Percentiles rank a stretch among this genome's conserved stretches.
These are phyloP conservation scores for Posidonia oceanica DNA, from an alignment of 116 monocot species.

Conservation along the genomic window DNA sequence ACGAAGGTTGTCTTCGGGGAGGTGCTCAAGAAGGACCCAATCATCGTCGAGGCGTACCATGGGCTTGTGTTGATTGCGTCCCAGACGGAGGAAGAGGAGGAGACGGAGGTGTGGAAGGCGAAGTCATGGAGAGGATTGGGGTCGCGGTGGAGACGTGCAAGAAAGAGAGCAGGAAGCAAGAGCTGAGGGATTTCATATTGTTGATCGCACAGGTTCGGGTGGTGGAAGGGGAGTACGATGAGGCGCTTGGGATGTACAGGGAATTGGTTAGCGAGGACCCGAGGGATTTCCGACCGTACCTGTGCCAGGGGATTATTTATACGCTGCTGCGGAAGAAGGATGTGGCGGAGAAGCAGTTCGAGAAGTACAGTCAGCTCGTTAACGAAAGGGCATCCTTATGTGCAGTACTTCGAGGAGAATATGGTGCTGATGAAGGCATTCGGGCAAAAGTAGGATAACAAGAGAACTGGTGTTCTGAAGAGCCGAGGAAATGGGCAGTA, in stretches of 20 bases:
- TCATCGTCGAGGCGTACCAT: conserved; percentile 48
- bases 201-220: conserved; percentile 50
- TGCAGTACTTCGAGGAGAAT: conserved; percentile 45
- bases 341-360: conserved; percentile 65
- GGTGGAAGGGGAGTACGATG: conserved; percentile 35
- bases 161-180: conserved; percentile 40
- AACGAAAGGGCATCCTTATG: conserved; percentile 61
- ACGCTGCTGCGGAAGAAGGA: conserved; percentile 55
- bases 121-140: conserved; percentile 31
- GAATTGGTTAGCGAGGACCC: conserved; percentile 59
- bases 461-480: conserved; percentile 7
- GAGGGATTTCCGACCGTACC: conserved; percentile 63
- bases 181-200: conserved; percentile 62
- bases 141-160: conserved; percentile 40
- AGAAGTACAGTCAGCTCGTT: conserved; percentile 58
- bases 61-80: conserved; percentile 45
- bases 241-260: conserved; percentile 36
- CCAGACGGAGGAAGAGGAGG: conserved; percentile 4
- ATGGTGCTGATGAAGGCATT: conserved; percentile 49
- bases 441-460: conserved; percentile 24
- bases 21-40: conserved; percentile 25
- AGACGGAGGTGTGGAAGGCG: conserved; percentile 10
- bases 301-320: conserved; percentile 69
- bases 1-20: conserved; percentile 34
- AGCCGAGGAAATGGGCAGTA: neutral